phyloP scores from a whole-genome alignment of 2,329 filamentous ascomycete species.

The Xenosphaeropsis pyriputrescens region DNA sequence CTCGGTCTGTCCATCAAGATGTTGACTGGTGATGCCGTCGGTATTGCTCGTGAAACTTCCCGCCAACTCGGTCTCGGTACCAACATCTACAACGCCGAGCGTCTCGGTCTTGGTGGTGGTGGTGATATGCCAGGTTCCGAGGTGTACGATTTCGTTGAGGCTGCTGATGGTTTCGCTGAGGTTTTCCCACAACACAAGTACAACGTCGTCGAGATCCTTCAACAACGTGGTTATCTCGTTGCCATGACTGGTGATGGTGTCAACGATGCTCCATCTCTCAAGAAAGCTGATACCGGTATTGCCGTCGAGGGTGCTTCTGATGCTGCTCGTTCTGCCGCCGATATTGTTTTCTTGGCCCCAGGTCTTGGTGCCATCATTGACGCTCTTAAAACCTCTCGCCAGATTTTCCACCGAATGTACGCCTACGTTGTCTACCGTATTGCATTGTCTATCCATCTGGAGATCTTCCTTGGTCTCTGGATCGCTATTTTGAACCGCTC shows the following conservation, averaged over 20 bases:
- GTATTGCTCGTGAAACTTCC: slow-evolving; percentile 83
- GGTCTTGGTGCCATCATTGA: slow-evolving; percentile 88
- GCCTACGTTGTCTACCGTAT: slow-evolving; percentile 94
- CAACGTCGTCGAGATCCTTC: slow-evolving; percentile 83
- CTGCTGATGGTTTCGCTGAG: slow-evolving; percentile 87
- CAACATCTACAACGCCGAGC: slow-evolving; percentile 88
- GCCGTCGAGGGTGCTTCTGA: slow-evolving; percentile 87
- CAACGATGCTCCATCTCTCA: slow-evolving; percentile 83
- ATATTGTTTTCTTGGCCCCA: slow-evolving; percentile 87
- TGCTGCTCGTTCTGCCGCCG: slow-evolving; percentile 77
- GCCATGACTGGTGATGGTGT: slow-evolving; percentile 96
- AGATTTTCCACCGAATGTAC: slow-evolving; percentile 96
- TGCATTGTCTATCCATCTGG: slow-evolving; percentile 77
- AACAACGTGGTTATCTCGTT: slow-evolving; percentile 85
- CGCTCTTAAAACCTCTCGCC: slow-evolving; percentile 80
- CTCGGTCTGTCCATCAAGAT: slow-evolving; percentile 89
- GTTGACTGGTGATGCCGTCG: slow-evolving; percentile 89
- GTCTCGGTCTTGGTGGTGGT: slow-evolving; percentile 76
- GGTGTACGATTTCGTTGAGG: slow-evolving; percentile 91
- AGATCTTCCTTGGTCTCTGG: slow-evolving; percentile 86
- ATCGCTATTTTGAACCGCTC: slow-evolving; percentile 76
- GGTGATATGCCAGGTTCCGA: slow-evolving; percentile 90
- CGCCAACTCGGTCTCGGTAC: slow-evolving; percentile 83
- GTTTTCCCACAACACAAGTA: slow-evolving; percentile 95
- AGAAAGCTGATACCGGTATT: slow-evolving; percentile 94